Evolutionary conservation across 495 filamentous ascomycete genomes (phyloP), one percentile per base, ranked within the genome.

Genomic region (Trichocladium uniseriatum): DNA sequence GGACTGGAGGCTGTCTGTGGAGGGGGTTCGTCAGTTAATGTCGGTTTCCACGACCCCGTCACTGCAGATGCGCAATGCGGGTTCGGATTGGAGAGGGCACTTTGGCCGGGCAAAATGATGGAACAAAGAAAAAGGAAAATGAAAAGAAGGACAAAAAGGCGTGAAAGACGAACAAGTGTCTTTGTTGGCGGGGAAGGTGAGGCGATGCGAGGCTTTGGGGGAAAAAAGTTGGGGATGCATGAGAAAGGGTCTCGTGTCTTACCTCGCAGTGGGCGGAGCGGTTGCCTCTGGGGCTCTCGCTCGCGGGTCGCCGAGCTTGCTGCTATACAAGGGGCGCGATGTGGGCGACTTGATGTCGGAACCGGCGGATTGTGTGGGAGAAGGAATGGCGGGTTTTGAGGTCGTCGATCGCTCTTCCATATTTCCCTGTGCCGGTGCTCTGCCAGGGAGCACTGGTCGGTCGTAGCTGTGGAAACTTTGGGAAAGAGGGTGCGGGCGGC

Each of bases 1-100:
- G 59, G 52, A 54, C 62, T 53, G 67, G 55, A 62, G 64, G 57
- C 56, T 62, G 60, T 62, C 67, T 71, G 57, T 62, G 57, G 49
- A 49, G 52, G 51, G 44, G 55, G 57, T 55, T 29, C 50, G 54
- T 55, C 45, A 54, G 43, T 38, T 38, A 47, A 45, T 38, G 34
- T 20, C 18, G 11, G 28, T 35, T 11, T 37, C 18, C 19, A 18
- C 27, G 39, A 40, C 16, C n/a, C 18, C 32, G 38, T 41, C 14
- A 29, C 20, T 18, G 31, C 38, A 47, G 18, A 19, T 19, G 43
- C 38, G 15, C 32, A 37, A 51, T 34, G 41, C 31, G 46, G 44
- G 37, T 34, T 31, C 43, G 20, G 19, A 32, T 18, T 9, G 20
- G 15, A 9, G 28, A 27, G 44, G 1, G 15, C 20, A 21, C 32